These are phyloP conservation scores for Lantana camara DNA, from an alignment of 257 asterid genomes.

Conservation along the genomic window DNA sequence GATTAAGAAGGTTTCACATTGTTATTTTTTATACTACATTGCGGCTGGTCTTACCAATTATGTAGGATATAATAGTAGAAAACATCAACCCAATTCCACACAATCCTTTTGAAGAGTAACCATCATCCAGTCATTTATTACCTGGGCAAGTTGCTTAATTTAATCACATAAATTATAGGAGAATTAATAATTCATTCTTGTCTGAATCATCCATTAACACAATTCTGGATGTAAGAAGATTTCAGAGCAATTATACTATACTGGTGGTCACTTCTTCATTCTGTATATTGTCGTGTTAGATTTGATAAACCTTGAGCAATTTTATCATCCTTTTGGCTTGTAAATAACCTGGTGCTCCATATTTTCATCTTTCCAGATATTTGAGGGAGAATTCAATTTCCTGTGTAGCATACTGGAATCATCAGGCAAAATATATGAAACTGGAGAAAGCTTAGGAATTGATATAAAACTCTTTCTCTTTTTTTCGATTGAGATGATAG, in stretches of 20 bases:
- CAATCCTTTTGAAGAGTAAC: conserved; percentile 8
- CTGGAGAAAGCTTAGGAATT: conserved; percentile 91
- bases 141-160: conserved; percentile 12
- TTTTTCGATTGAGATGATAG: conserved; percentile 78
- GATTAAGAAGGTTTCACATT: too few species aligned
- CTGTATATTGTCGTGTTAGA: conserved; percentile 19
- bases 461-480: conserved; percentile 80
- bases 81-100: conserved; percentile 13
- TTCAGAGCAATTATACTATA: conserved; percentile 16
- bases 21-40: not conserved
- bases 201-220: conserved; percentile 7
- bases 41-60: conserved; percentile 4
- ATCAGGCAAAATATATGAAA: conserved; percentile 94
- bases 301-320: conserved; percentile 22
- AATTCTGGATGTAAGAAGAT: conserved; percentile 6
- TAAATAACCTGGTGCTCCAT: conserved; percentile 23
- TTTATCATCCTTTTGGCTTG: conserved; percentile 21
- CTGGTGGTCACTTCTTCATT: conserved; percentile 15
- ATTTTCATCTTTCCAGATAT: conserved; percentile 57
- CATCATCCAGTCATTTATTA: conserved; percentile 10
- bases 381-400: conserved; percentile 82
- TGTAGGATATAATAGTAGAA: not conserved
- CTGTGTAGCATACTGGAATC: conserved; percentile 79
- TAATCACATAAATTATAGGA: not conserved
- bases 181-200: not conserved